These are phyloP conservation scores for Cymodocea nodosa DNA, from an alignment of 116 monocot genomes.

Conservation along the genomic window DNA sequence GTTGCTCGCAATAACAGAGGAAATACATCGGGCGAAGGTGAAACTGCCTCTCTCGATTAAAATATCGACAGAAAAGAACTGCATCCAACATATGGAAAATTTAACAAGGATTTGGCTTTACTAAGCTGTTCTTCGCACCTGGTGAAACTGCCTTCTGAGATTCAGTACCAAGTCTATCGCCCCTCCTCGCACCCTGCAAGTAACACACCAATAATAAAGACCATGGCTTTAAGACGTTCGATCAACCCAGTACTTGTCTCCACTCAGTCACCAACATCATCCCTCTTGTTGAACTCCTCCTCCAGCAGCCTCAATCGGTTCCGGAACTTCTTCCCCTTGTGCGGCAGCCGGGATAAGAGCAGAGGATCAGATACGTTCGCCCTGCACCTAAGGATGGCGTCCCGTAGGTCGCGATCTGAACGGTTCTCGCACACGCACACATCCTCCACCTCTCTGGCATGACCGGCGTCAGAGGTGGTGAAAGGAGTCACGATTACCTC, in stretches of 20 bases:
- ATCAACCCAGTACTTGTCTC: too few relatives aligned
- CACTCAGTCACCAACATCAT: background rate
- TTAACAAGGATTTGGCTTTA: too few relatives aligned
- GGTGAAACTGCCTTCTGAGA: too few relatives aligned
- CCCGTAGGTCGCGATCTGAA: constrained; percentile 3
- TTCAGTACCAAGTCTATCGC: too few relatives aligned
- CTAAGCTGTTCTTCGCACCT: too few relatives aligned
- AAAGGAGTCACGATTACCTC: background rate
- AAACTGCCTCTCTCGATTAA: too few relatives aligned
- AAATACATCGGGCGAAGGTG: too few relatives aligned
- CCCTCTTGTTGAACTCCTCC: constrained; percentile 3
- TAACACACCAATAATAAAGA: background rate
- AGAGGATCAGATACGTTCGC: background rate
- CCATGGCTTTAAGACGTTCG: background rate
- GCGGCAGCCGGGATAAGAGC: background rate
- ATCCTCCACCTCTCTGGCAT: background rate
- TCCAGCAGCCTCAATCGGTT: background rate
- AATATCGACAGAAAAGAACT: too few relatives aligned
- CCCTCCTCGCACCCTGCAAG: background rate
- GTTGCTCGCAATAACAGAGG: too few relatives aligned
- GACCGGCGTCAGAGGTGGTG: background rate
- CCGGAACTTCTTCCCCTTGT: constrained; percentile 9
- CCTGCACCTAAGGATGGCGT: background rate
- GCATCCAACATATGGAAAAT: too few relatives aligned
- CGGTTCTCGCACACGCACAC: background rate